These are phyloP conservation scores for Puccinia polysora DNA, from an alignment of 1,284 basidiomycete species.

Conservation along the genomic window DNA sequence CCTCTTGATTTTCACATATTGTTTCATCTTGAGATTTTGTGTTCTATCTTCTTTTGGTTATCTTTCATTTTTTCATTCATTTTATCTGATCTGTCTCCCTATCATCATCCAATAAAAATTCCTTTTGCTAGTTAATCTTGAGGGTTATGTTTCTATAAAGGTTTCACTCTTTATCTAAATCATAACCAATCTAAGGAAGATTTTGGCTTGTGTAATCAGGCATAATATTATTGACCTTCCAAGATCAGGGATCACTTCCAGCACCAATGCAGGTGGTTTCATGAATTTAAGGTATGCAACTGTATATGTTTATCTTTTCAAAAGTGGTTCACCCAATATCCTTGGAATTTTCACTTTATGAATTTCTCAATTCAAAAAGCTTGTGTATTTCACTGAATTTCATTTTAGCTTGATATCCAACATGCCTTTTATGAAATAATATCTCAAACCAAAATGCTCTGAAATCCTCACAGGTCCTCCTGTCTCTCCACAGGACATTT, in stretches of 20 bases:
- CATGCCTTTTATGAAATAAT: neutral
- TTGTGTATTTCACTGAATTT: neutral
- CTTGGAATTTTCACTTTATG: neutral
- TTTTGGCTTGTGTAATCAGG: neutral
- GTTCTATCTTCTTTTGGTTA: neutral
- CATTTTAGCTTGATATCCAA: constrained; percentile 8
- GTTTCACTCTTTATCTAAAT: neutral
- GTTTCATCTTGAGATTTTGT: neutral
- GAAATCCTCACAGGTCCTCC: neutral
- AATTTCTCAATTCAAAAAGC: neutral
- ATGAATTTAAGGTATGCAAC: neutral
- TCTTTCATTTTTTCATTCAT: neutral
- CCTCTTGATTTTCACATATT: too few species aligned
- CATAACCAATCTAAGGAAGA: neutral
- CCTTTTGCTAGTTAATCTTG: constrained; percentile 1
- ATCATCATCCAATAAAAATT: constrained; percentile 1
- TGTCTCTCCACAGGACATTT: neutral
- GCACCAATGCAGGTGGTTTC: neutral
- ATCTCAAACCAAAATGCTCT: neutral
- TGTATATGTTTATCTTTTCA: neutral
- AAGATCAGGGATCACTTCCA: neutral
- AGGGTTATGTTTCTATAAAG: neutral
- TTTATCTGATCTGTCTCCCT: neutral
- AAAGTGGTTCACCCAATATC: neutral
- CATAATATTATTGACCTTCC: neutral